phyloP scores from a whole-genome alignment of 768 basidiomycete species.

The Sarcomyxa edulis region DNA sequence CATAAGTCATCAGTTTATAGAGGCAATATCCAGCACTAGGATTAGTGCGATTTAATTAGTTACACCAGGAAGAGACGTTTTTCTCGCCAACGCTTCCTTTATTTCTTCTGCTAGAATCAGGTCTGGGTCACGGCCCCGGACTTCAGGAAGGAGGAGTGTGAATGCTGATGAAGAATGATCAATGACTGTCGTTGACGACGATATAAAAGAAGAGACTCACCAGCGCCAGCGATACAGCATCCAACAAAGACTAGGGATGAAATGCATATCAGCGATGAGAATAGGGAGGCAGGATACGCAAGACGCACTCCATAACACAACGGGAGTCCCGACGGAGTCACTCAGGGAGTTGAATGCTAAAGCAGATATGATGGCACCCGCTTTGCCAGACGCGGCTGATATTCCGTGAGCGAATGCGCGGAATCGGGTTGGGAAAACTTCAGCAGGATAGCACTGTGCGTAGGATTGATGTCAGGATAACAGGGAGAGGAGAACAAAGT shows the following conservation, averaged over 20 bases:
- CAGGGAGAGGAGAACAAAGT: neutral
- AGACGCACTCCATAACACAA: slow-evolving; percentile 66
- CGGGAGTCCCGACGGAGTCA: slow-evolving; percentile 55
- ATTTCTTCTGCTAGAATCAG: slow-evolving; percentile 5
- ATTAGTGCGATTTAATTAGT: too few species aligned
- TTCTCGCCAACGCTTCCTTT: too few species aligned
- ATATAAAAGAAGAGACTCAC: slow-evolving; percentile 1
- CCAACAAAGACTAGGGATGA: slow-evolving; percentile 53
- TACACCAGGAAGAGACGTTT: too few species aligned
- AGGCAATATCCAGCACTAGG: too few species aligned
- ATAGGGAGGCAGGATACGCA: slow-evolving; percentile 4
- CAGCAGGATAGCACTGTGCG: slow-evolving; percentile 61
- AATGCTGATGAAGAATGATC: neutral
- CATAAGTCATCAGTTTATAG: too few species aligned
- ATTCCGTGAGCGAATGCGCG: slow-evolving; percentile 72
- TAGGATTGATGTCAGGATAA: neutral
- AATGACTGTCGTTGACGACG: neutral
- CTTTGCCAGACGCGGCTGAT: slow-evolving; percentile 69
- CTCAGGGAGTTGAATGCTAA: slow-evolving; percentile 67
- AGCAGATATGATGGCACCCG: slow-evolving; percentile 72
- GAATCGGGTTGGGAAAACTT: slow-evolving; percentile 77
- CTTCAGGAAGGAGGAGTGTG: slow-evolving; percentile 4
- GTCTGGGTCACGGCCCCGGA: slow-evolving; percentile 4
- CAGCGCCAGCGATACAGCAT: slow-evolving; percentile 55
- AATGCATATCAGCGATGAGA: slow-evolving; percentile 1